These are phyloP conservation scores for Myriosclerotinia curreyana DNA, from an alignment of 2,329 filamentous ascomycete species.

Conservation along the genomic window DNA sequence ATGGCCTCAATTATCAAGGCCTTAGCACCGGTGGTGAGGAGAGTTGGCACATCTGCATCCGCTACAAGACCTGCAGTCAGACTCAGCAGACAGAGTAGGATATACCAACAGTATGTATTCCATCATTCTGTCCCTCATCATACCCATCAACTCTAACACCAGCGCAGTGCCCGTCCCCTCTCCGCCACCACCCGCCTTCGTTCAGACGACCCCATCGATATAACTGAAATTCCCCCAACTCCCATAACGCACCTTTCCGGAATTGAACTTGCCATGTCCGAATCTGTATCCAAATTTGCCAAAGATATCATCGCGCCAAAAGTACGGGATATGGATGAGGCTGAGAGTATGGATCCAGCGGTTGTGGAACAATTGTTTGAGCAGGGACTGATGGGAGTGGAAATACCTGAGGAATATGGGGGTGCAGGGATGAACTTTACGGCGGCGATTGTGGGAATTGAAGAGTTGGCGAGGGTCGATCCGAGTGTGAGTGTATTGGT, in stretches of 20 bases:
- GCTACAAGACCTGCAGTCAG: constrained; percentile 40
- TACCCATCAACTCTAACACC: constrained; percentile 15
- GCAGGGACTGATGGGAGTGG: constrained; percentile 94
- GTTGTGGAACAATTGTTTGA: constrained; percentile 94
- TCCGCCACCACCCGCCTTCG: constrained; percentile 58
- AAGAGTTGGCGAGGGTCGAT: constrained; percentile 91
- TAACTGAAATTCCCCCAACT: constrained; percentile 78
- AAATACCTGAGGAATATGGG: constrained; percentile 96
- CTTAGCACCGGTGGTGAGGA: constrained; percentile 46
- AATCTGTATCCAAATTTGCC: constrained; percentile 87
- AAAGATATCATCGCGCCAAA: constrained; percentile 84
- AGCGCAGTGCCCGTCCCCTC: constrained; percentile 50
- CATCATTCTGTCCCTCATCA: neutral
- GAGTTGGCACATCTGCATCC: constrained; percentile 37
- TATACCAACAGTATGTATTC: constrained; percentile 43
- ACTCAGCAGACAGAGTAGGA: constrained; percentile 41
- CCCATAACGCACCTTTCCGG: constrained; percentile 93
- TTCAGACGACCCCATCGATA: constrained; percentile 52
- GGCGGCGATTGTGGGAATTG: constrained; percentile 89
- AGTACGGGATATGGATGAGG: constrained; percentile 96
- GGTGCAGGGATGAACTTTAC: constrained; percentile 99
- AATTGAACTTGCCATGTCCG: constrained; percentile 82
- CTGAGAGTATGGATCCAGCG: constrained; percentile 83
- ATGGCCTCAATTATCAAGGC: constrained; percentile 50
- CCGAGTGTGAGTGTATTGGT: constrained; percentile 93